Conservation (phyloP, 306 rosid genomes). For the Gleditsia sinensis region DNA sequence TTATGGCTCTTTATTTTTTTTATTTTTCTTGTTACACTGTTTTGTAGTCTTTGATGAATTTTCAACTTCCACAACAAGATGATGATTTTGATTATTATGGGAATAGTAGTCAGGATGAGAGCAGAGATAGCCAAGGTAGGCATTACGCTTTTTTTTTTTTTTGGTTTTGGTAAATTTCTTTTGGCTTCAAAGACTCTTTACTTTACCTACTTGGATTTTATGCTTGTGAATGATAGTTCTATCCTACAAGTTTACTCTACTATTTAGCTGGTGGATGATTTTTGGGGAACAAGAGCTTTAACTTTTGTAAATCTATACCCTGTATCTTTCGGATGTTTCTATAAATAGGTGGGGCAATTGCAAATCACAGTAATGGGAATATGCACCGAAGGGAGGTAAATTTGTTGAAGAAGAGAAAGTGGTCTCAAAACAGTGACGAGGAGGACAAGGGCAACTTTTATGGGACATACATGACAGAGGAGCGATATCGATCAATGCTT, state of each 20-base stretch:
- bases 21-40: slow-evolving; percentile 41
- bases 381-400: slow-evolving; percentile 59
- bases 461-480: slow-evolving; percentile 67
- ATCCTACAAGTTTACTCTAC: background rate
- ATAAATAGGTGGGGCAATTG: slow-evolving; percentile 57
- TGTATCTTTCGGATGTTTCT: slow-evolving; percentile 41
- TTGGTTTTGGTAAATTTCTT: too few species aligned
- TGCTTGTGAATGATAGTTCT: slow-evolving; percentile 27
- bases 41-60: slow-evolving; percentile 91
- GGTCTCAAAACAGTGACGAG: slow-evolving; percentile 66
- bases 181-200: slow-evolving; percentile 14
- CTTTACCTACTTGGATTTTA: slow-evolving; percentile 22
- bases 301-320: slow-evolving; percentile 22
- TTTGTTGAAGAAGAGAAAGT: slow-evolving; percentile 61
- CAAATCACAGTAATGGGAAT: slow-evolving; percentile 61
- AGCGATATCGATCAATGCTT: slow-evolving; percentile 86
- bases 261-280: slow-evolving; percentile 21
- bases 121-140: slow-evolving; percentile 93
- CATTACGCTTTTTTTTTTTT: slow-evolving; percentile 13
- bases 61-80: slow-evolving; percentile 86
- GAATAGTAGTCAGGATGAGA: slow-evolving; percentile 99
- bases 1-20: slow-evolving; percentile 4
- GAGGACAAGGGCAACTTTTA: slow-evolving; percentile 65
- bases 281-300: slow-evolving; percentile 21
- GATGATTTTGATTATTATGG: slow-evolving; percentile 92